phyloP scores from a whole-genome alignment of 176 grass and related monocot genomes.

The Panicum miliaceum region DNA sequence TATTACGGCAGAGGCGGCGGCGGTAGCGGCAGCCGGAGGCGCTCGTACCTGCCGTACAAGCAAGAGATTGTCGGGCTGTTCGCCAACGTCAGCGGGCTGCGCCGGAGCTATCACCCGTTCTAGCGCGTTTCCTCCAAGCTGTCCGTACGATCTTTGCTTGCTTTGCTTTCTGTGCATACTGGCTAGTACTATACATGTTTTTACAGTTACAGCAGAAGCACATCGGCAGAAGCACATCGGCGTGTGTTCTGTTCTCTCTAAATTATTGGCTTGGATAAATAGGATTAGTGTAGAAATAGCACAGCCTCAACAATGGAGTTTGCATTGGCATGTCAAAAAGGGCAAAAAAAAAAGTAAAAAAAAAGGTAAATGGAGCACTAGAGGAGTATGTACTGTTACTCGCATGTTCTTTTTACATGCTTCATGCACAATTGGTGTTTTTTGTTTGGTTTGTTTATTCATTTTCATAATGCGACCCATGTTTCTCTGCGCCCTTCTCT shows the following conservation, averaged over 20 bases:
- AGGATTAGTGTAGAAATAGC: not conserved
- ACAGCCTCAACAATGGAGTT: not conserved
- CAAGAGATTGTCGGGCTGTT: constrained; percentile 79
- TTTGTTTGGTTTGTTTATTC: not conserved
- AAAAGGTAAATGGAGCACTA: not conserved
- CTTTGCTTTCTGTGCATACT: constrained; percentile 34
- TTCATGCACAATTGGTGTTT: not conserved
- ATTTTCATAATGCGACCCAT: not conserved
- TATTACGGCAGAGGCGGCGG: constrained; percentile 52
- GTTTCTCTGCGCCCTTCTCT: not conserved
- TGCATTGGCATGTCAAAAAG: not conserved
- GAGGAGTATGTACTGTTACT: not conserved
- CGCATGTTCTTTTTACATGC: not conserved
- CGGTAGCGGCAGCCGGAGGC: constrained; percentile 40
- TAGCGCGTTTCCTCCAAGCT: not conserved
- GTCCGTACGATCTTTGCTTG: not conserved
- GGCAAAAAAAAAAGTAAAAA: not conserved
- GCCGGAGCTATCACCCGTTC: constrained; percentile 67
- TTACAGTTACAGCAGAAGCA: not conserved
- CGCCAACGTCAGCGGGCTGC: constrained; percentile 78
- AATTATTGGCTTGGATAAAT: constrained; percentile 2
- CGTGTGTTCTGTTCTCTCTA: constrained; percentile 13
- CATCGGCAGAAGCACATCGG: too few relatives aligned
- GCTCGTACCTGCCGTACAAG: constrained; percentile 86
- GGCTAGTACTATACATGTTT: not conserved